These are phyloP conservation scores for Jamesozyma piceae DNA, from an alignment of 805 yeast genomes.

Conservation along the genomic window DNA sequence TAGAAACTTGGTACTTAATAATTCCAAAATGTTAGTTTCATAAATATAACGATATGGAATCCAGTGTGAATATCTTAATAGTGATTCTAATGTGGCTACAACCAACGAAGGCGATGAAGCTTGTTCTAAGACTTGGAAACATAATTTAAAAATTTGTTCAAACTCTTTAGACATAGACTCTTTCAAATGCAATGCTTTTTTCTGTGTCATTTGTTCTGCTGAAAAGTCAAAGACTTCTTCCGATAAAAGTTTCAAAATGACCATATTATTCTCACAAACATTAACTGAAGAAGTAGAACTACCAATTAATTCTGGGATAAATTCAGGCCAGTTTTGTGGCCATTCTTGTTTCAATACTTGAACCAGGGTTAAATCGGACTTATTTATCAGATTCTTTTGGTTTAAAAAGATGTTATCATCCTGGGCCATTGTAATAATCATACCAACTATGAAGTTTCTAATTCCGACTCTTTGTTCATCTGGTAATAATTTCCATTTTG, in stretches of 20 bases:
- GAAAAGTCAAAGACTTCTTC: constrained; percentile 95
- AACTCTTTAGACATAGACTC: constrained; percentile 81
- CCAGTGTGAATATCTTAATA: constrained; percentile 87
- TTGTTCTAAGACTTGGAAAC: constrained; percentile 87
- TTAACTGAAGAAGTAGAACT: constrained; percentile 79
- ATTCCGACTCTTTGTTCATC: constrained; percentile 85
- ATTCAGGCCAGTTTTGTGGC: constrained; percentile 98
- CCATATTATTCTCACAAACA: constrained; percentile 97
- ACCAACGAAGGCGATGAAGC: constrained; percentile 78
- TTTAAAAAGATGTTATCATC: constrained; percentile 61
- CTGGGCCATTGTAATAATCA: constrained; percentile 87
- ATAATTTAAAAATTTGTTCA: constrained; percentile 83
- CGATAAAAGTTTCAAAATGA: constrained; percentile 73
- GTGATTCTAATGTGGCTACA: constrained; percentile 71
- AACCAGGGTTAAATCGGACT: constrained; percentile 87
- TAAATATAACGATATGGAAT: constrained; percentile 84
- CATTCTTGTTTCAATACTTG: constrained; percentile 95
- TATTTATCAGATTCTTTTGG: constrained; percentile 78
- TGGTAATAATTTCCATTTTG: constrained; percentile 90
- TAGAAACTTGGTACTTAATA: constrained; percentile 69
- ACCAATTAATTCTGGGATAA: constrained; percentile 83
- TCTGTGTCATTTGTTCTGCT: constrained; percentile 95
- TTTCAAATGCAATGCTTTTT: constrained; percentile 77
- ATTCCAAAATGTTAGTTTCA: constrained; percentile 69
- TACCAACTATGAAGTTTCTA: constrained; percentile 84